phyloP scores from a whole-genome alignment of 2,329 filamentous ascomycete genomes.

The Botrytis elliptica region DNA sequence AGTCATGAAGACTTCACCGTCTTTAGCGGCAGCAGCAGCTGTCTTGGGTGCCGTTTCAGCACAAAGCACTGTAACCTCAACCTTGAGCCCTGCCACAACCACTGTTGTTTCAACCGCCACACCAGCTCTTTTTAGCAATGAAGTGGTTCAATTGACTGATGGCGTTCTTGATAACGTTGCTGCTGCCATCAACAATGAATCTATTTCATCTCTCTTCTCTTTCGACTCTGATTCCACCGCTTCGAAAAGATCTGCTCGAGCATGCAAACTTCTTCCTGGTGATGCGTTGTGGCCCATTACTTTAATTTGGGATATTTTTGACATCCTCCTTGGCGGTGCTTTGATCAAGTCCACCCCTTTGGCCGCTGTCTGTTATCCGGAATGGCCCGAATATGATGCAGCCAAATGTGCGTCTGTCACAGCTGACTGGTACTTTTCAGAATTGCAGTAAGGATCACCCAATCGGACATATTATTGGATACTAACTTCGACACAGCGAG shows the following conservation, averaged over 20 bases:
- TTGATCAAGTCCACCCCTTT: conserved; percentile 47
- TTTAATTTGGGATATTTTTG: conserved; percentile 47
- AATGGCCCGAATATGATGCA: conserved; percentile 36
- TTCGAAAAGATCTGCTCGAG: not conserved
- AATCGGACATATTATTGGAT: not conserved
- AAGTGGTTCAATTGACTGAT: conserved; percentile 29
- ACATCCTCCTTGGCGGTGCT: conserved; percentile 44
- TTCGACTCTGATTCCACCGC: conserved; percentile 17
- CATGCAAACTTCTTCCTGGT: conserved; percentile 33
- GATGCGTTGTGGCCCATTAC: conserved; percentile 48
- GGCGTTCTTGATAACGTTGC: conserved; percentile 26
- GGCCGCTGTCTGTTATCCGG: conserved; percentile 46
- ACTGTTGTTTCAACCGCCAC: not conserved
- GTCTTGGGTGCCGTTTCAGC: not conserved
- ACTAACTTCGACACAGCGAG: conserved; percentile 40
- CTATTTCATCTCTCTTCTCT: conserved; percentile 19
- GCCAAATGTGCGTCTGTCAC: conserved; percentile 39
- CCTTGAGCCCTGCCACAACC: not conserved
- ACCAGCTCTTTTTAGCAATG: conserved; percentile 20
- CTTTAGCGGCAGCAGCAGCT: not conserved
- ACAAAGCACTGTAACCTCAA: not conserved
- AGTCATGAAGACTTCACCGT: conserved; percentile 3
- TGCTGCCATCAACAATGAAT: conserved; percentile 21
- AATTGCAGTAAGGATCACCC: conserved; percentile 39
- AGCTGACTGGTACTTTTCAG: conserved; percentile 38